Conservation (phyloP, 441 rosid genomes). For the Pelargonium fulgidum region DNA sequence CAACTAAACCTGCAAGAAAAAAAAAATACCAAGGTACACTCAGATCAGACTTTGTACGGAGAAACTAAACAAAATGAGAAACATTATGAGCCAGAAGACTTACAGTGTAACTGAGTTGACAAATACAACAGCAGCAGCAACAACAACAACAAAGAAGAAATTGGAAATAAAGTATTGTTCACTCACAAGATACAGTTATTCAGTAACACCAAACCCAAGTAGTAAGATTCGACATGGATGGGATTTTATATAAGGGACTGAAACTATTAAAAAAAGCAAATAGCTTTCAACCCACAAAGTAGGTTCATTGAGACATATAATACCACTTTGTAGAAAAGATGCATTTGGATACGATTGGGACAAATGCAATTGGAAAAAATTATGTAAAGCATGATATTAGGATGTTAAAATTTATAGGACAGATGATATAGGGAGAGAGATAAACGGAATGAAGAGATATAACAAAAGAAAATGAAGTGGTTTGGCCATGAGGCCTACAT, state of each 20-base stretch:
- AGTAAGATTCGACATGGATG: neutral
- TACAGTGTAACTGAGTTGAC: neutral
- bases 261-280: neutral
- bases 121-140: neutral
- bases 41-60: neutral
- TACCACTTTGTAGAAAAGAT: neutral
- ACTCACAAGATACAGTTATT: neutral
- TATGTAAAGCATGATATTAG: too few relatives aligned
- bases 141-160: slow-evolving; percentile 1
- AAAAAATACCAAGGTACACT: slow-evolving; percentile 17
- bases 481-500: too few relatives aligned
- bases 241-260: neutral
- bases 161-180: neutral
- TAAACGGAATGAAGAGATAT: too few relatives aligned
- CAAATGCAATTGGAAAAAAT: neutral
- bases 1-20: slow-evolving; percentile 55
- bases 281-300: neutral
- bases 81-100: neutral
- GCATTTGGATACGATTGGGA: neutral
- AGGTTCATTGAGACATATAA: neutral
- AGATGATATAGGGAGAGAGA: too few relatives aligned
- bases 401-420: too few relatives aligned
- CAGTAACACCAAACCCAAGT: neutral
- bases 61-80: neutral
- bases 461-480: too few relatives aligned